Percentiles rank a stretch among this genome's conserved stretches.
These are phyloP conservation scores for Didymella exigua DNA, from an alignment of 2,329 filamentous ascomycete genomes.

Conservation along the genomic window DNA sequence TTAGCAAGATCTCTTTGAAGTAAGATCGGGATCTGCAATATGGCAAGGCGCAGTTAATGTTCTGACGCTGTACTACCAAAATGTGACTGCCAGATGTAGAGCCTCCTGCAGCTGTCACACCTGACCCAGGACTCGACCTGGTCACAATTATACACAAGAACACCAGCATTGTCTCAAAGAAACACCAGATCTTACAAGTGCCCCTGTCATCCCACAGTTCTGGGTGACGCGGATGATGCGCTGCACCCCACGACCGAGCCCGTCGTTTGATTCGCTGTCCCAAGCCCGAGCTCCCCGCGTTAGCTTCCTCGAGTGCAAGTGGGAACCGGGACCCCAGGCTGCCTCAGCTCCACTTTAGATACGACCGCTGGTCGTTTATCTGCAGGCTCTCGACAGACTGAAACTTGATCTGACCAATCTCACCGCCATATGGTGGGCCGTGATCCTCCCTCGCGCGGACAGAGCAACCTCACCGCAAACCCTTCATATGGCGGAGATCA, in stretches of 20 bases:
- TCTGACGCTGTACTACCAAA: slow-evolving; percentile 4
- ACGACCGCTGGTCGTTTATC: slow-evolving; percentile 1
- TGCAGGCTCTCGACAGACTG: slow-evolving; percentile 12
- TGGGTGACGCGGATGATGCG: slow-evolving; percentile 8
- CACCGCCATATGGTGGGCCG: slow-evolving; percentile 3
- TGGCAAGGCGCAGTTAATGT: slow-evolving; percentile 1
- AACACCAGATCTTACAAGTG: slow-evolving; percentile 18
- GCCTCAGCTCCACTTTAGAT: slow-evolving; percentile 11
- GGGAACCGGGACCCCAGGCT: neutral
- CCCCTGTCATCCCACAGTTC: slow-evolving; percentile 65
- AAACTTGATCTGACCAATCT: slow-evolving; percentile 2
- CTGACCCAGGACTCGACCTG: slow-evolving; percentile 16
- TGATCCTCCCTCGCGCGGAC: slow-evolving; percentile 3
- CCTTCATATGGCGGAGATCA: slow-evolving; percentile 16
- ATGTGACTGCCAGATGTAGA: slow-evolving; percentile 13
- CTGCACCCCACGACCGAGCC: slow-evolving; percentile 56
- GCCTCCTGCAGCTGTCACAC: slow-evolving; percentile 19
- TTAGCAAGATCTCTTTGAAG: neutral
- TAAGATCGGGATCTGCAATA: neutral
- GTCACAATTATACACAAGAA: slow-evolving; percentile 8
- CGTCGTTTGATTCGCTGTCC: slow-evolving; percentile 28
- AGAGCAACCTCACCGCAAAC: slow-evolving; percentile 31
- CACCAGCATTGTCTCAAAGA: slow-evolving; percentile 23
- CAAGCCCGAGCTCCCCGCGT: slow-evolving; percentile 9
- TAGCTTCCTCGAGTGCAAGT: slow-evolving; percentile 5